phyloP scores from a whole-genome alignment of 1,139 yeast genomes.

The Yamadazyma spencermartinsiae region DNA sequence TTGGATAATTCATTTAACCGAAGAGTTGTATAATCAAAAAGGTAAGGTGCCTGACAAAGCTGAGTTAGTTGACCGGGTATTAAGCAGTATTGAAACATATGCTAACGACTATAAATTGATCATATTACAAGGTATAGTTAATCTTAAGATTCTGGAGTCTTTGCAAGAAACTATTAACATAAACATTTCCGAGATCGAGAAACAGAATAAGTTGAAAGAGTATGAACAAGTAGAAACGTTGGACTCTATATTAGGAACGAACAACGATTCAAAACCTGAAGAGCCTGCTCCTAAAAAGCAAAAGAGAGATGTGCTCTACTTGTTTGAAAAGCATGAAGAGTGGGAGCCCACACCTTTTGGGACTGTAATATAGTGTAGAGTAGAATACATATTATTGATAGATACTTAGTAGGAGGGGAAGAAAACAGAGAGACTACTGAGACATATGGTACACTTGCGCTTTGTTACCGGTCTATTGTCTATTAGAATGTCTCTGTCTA shows the following conservation, averaged over 20 bases:
- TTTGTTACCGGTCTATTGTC: too few species aligned
- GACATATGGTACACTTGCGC: too few species aligned
- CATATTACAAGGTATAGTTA: conserved; percentile 1
- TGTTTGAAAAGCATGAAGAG: conserved; percentile 27
- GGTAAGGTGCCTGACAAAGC: background rate
- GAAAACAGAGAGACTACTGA: too few species aligned
- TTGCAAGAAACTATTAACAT: background rate
- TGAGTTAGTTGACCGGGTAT: background rate
- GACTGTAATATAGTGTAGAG: background rate
- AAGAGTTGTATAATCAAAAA: background rate
- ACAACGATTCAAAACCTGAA: background rate
- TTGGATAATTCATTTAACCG: conserved; percentile 11
- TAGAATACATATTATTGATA: too few species aligned
- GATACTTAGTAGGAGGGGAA: too few species aligned
- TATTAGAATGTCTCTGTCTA: too few species aligned
- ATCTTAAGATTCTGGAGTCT: background rate
- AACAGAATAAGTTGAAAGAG: conserved; percentile 2
- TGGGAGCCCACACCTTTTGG: conserved; percentile 45
- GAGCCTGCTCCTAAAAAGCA: conserved; percentile 5
- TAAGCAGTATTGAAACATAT: background rate
- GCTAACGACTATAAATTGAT: background rate
- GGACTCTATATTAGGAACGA: conserved; percentile 9
- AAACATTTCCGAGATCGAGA: background rate
- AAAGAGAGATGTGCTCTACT: conserved; percentile 13
- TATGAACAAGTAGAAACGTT: conserved; percentile 11